Percentiles rank a stretch among this genome's conserved stretches.
phyloP scores from a whole-genome alignment of 2,329 filamentous ascomycete genomes.

The Aspergillus piperis region DNA sequence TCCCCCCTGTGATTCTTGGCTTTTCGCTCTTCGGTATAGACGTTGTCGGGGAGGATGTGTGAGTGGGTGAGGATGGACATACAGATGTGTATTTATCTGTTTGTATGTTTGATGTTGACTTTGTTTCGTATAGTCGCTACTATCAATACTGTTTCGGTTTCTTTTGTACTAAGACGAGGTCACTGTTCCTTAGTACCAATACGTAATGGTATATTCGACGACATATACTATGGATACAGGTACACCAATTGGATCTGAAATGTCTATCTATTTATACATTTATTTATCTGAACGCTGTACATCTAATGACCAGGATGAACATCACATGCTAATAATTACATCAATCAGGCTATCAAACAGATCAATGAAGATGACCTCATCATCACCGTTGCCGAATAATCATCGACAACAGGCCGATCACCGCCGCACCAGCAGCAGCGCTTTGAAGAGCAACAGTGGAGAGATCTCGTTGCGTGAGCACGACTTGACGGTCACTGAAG shows the following conservation, averaged over 20 bases:
- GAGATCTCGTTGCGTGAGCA: conserved; percentile 67
- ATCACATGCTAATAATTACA: conserved; percentile 1
- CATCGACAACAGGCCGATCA: conserved; percentile 57
- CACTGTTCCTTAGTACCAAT: no score
- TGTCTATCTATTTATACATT: no score
- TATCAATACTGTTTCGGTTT: conserved; percentile 22
- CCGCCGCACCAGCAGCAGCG: conserved; percentile 63
- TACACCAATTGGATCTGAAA: no score
- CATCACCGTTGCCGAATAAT: conserved; percentile 49
- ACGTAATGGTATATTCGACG: no score
- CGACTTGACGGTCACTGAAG: conserved; percentile 65
- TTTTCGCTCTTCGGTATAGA: conserved; percentile 22
- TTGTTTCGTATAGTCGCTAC: conserved; percentile 23
- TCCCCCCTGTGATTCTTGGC: not conserved
- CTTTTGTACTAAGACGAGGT: conserved; percentile 22
- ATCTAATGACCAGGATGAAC: not conserved
- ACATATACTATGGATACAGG: no score
- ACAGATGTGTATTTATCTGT: not conserved
- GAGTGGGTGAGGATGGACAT: not conserved
- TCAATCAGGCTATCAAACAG: not conserved
- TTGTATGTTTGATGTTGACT: conserved; percentile 14
- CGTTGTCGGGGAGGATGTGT: conserved; percentile 6
- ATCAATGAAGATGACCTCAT: not conserved
- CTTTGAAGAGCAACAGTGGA: conserved; percentile 70
- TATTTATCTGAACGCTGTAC: not conserved